Evolutionary conservation across 768 basidiomycete genomes (phyloP).

Genomic region (Chalciporus chontae): DNA sequence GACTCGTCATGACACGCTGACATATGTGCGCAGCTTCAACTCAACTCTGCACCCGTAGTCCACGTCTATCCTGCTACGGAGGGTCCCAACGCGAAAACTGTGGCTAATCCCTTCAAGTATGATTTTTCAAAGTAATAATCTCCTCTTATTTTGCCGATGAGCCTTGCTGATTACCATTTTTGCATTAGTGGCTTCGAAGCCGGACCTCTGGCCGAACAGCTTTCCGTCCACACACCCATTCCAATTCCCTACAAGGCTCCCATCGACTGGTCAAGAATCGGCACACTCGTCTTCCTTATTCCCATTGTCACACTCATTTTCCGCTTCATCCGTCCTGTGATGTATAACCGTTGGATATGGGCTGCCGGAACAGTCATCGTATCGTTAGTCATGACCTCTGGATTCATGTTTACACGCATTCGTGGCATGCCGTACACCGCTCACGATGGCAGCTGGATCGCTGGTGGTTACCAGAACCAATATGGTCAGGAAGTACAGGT

Average conservation of each 20-base stretch:
- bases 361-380: conserved; percentile 57
- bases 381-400: conserved; percentile 82
- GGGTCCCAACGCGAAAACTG: conserved; percentile 59
- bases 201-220: conserved; percentile 67
- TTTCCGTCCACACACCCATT: conserved; percentile 72
- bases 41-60: conserved; percentile 83
- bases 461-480: conserved; percentile 84
- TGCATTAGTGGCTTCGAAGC: conserved; percentile 76
- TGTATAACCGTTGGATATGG: conserved; percentile 78
- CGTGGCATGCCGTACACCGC: conserved; percentile 70
- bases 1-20: conserved; percentile 8
- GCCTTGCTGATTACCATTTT: conserved; percentile 1
- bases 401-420: conserved; percentile 96
- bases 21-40: conserved; percentile 56
- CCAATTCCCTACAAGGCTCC: conserved; percentile 82
- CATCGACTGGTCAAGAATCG: conserved; percentile 63
- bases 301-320: conserved; percentile 49
- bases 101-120: conserved; percentile 58
- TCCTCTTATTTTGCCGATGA: background rate
- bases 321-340: conserved; percentile 59
- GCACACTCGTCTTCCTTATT: conserved; percentile 42
- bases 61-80: conserved; percentile 68
- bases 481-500: conserved; percentile 92
- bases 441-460: conserved; percentile 73
- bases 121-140: conserved; percentile 69